These are phyloP conservation scores for Yamadazyma takamatsuzukensis DNA, from an alignment of 805 yeast genomes.

Conservation along the genomic window DNA sequence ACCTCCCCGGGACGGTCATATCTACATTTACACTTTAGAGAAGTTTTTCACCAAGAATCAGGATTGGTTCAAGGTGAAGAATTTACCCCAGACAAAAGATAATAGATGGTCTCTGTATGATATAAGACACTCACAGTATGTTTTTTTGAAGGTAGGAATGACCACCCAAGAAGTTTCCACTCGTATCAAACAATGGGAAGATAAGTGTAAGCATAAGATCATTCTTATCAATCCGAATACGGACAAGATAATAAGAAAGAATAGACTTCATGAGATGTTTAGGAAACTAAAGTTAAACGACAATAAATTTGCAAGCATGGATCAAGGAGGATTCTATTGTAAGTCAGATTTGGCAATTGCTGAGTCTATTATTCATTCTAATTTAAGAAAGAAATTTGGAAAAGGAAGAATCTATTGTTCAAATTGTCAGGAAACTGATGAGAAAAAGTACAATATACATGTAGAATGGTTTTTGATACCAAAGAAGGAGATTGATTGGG, in stretches of 20 bases:
- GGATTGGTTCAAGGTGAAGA: slow-evolving; percentile 32
- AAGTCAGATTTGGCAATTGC: slow-evolving; percentile 25
- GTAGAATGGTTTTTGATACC: slow-evolving; percentile 59
- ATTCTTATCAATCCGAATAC: slow-evolving; percentile 32
- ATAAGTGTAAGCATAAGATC: slow-evolving; percentile 47
- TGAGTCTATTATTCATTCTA: slow-evolving; percentile 41
- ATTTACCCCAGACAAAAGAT: slow-evolving; percentile 20
- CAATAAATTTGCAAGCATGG: slow-evolving; percentile 5
- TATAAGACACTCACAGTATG: slow-evolving; percentile 31
- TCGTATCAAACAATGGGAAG: slow-evolving; percentile 51
- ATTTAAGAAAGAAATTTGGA: slow-evolving; percentile 39
- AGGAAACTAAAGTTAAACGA: too few species aligned
- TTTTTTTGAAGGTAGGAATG: slow-evolving; percentile 51
- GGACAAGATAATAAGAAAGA: slow-evolving; percentile 4
- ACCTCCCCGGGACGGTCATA: slow-evolving; percentile 29
- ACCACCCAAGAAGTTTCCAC: slow-evolving; percentile 43
- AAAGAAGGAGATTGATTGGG: slow-evolving; percentile 28
- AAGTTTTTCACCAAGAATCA: slow-evolving; percentile 28
- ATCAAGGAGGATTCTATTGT: slow-evolving; percentile 40
- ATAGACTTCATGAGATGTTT: slow-evolving; percentile 4
- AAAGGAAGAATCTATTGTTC: slow-evolving; percentile 47
- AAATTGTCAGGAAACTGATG: slow-evolving; percentile 29
- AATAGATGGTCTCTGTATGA: slow-evolving; percentile 32
- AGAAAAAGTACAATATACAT: slow-evolving; percentile 29
- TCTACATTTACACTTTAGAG: slow-evolving; percentile 48